Evolutionary conservation across 768 basidiomycete species (phyloP), one percentile per base, ranked within the genome.

Genomic region (Strobilomyces confusus): DNA sequence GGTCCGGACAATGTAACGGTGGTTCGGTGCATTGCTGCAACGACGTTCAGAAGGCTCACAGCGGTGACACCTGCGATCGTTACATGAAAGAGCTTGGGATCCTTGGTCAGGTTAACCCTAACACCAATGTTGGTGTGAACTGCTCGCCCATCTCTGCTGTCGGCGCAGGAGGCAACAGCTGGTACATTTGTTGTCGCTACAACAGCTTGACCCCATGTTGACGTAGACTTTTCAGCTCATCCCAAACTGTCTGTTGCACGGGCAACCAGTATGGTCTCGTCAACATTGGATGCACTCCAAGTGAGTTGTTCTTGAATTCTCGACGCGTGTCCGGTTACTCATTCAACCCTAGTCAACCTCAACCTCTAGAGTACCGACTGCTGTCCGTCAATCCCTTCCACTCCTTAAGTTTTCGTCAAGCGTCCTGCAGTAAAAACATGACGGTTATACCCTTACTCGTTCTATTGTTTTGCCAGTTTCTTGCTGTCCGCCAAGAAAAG

Each of bases 191-290:
- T 25, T 30, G 3, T 0, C 5, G 1, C 5, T 1, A 13, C 14
- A 15, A 0, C 17, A 3, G 29, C 29, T 29, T 9, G 29, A 6
- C 29, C 29, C 29, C 9, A 1, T 29, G 29, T 29, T 29, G 5
- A 29, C 9, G 29, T 34, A 29, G 3, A 0, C 5, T 20, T 57
- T 41, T 63, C 26, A 77, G 77, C 57, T 5, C 52, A 6, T 40
- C 57, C 6, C 52, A 75, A 40, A 58, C 73, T 1, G 77, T 76
- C 1, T 80, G 79, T 58, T 79, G 78, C 55, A 32, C 60, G 0
- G 52, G 71, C 54, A 69, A 73, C 5, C 52, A 36, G 49, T 1
- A 52, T 14, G 75, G 76, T 3, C 15, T 79, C 12, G 49, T 79
- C 52, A 65, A 62, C 44, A 52, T 76, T 48, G 75, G 64, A n/a